Conservation (phyloP, 148 eudicot species). For the Cornus controversa region DNA sequence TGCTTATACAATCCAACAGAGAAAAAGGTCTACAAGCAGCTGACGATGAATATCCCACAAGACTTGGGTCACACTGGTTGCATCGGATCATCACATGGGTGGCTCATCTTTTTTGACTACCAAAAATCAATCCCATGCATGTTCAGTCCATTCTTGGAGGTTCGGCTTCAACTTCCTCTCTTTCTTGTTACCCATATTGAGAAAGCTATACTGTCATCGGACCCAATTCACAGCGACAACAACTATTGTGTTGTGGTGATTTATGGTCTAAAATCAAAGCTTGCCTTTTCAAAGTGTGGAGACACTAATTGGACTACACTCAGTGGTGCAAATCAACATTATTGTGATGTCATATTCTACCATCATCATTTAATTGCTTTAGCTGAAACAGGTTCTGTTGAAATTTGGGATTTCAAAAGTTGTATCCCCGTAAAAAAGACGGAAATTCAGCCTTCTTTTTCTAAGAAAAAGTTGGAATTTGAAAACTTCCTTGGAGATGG, state of each 20-base stretch:
- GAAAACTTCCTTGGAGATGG: not conserved
- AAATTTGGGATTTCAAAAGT: not conserved
- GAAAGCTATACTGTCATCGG: not conserved
- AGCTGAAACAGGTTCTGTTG: not conserved
- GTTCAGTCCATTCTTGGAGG: not conserved
- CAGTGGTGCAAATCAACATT: not conserved
- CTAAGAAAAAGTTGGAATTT: not conserved
- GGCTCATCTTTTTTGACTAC: not conserved
- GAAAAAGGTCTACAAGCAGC: not conserved
- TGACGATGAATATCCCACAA: not conserved
- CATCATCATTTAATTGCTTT: not conserved
- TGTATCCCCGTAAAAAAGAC: not conserved
- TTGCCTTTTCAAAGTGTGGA: not conserved
- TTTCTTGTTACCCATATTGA: not conserved
- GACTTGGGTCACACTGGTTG: not conserved
- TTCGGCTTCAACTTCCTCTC: not conserved
- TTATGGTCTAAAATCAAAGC: not conserved
- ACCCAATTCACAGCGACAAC: not conserved
- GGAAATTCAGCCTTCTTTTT: not conserved
- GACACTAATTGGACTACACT: not conserved
- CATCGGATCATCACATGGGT: conserved; percentile 8
- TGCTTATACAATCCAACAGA: not conserved
- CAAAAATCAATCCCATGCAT: not conserved
- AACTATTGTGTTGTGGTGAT: not conserved
- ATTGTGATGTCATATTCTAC: not conserved